phyloP scores from a whole-genome alignment of 352 stramenopile genomes.

The Phytophthora boehmeriae region DNA sequence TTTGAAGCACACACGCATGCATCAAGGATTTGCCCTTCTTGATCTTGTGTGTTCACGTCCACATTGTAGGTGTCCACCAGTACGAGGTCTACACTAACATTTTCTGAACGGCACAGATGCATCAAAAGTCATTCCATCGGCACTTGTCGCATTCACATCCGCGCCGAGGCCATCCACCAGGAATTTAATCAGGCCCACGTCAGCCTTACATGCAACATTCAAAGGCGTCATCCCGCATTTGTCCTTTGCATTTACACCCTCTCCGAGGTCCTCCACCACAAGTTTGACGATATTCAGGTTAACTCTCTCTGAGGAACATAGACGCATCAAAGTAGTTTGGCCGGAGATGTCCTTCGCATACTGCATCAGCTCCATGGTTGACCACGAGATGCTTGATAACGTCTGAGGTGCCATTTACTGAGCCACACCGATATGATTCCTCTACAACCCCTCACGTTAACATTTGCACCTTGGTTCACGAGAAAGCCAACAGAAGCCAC shows the following conservation, averaged over 20 bases:
- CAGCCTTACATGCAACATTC: neutral
- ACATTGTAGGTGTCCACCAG: no score
- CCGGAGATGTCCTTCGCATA: neutral
- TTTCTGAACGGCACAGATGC: no score
- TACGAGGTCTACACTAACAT: no score
- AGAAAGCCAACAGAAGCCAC: no score
- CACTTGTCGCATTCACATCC: neutral
- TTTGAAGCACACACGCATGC: neutral
- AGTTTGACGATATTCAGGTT: neutral
- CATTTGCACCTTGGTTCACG: no score
- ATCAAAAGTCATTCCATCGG: no score
- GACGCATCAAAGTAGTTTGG: neutral
- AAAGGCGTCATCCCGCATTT: neutral
- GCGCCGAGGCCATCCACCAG: neutral
- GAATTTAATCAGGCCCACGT: neutral
- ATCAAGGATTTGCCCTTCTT: conserved; percentile 1
- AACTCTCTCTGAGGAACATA: neutral
- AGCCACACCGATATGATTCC: no score
- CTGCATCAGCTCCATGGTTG: neutral
- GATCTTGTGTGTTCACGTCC: conserved; percentile 6
- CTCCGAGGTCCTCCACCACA: neutral
- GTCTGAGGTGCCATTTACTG: neutral
- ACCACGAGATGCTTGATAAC: neutral
- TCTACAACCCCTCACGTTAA: no score
- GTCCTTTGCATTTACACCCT: neutral